phyloP scores from a whole-genome alignment of 1,284 basidiomycete genomes.

The Schizophyllum commune region DNA sequence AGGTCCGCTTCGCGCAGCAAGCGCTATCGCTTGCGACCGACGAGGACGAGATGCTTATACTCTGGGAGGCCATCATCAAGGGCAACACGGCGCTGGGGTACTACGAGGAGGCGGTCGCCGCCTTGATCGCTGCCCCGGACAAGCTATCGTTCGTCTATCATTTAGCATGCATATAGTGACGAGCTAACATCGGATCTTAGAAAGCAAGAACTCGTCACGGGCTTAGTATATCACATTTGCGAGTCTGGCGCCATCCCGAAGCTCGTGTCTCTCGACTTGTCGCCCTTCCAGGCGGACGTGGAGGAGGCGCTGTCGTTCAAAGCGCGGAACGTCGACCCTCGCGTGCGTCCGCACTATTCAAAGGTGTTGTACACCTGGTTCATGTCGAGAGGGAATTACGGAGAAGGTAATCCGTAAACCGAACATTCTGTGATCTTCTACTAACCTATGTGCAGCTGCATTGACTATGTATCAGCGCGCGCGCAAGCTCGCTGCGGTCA shows the following conservation, averaged over 20 bases:
- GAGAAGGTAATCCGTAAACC: slow-evolving; percentile 57
- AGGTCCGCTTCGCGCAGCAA: slow-evolving; percentile 68
- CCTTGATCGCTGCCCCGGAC: slow-evolving; percentile 67
- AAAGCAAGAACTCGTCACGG: slow-evolving; percentile 71
- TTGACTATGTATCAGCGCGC: slow-evolving; percentile 94
- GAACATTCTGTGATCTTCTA: slow-evolving; percentile 6
- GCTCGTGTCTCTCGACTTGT: slow-evolving; percentile 82
- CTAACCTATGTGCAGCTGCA: slow-evolving; percentile 26
- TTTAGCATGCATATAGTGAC: neutral
- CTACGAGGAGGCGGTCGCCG: slow-evolving; percentile 83
- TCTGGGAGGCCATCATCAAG: slow-evolving; percentile 79
- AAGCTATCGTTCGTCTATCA: slow-evolving; percentile 59
- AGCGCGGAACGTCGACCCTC: slow-evolving; percentile 84
- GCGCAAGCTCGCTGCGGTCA: slow-evolving; percentile 63
- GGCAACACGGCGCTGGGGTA: slow-evolving; percentile 64
- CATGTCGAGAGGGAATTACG: slow-evolving; percentile 78
- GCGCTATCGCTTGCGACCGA: slow-evolving; percentile 63
- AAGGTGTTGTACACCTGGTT: slow-evolving; percentile 95
- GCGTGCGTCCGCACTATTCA: slow-evolving; percentile 82
- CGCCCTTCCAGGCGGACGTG: slow-evolving; percentile 81
- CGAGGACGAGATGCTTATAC: slow-evolving; percentile 45
- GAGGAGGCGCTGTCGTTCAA: slow-evolving; percentile 90
- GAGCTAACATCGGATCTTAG: slow-evolving; percentile 31
- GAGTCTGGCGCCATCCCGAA: slow-evolving; percentile 78
- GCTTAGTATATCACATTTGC: slow-evolving; percentile 89